Evolutionary conservation across 805 yeast genomes (phyloP).

Genomic region (Metschnikowia proteae): DNA sequence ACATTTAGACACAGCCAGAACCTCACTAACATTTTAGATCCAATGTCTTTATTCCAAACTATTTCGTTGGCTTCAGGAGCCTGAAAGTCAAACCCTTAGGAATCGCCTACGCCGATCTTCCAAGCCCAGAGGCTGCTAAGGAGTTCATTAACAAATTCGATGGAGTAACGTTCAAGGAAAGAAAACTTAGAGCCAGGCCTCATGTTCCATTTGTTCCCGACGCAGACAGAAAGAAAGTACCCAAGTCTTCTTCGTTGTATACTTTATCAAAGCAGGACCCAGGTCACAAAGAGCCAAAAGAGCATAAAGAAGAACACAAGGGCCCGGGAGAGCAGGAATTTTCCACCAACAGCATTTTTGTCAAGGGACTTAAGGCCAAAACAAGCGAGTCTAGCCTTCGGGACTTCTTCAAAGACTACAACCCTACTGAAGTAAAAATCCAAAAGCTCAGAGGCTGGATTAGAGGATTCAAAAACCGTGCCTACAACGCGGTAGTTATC

Average conservation of each 20-base stretch:
- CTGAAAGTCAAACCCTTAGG: constrained; percentile 51
- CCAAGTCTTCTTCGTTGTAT: background rate
- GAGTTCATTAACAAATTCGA: constrained; percentile 25
- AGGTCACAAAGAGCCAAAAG: constrained; percentile 3
- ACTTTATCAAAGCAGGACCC: constrained; percentile 1
- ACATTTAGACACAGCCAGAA: background rate
- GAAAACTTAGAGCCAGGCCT: constrained; percentile 37
- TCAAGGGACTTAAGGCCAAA: constrained; percentile 37
- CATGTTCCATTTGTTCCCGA: constrained; percentile 38
- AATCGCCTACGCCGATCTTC: constrained; percentile 41
- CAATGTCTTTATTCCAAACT: constrained; percentile 51
- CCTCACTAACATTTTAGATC: constrained; percentile 10
- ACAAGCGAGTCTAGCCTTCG: constrained; percentile 44
- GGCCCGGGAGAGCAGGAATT: constrained; percentile 9
- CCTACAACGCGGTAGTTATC: constrained; percentile 51
- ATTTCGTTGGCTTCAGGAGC: constrained; percentile 45
- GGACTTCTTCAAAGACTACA: constrained; percentile 38
- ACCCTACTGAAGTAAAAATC: constrained; percentile 47
- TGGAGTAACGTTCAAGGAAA: constrained; percentile 29
- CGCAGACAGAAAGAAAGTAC: background rate
- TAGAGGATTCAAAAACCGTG: constrained; percentile 29
- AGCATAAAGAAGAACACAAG: constrained; percentile 5
- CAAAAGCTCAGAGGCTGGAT: constrained; percentile 35
- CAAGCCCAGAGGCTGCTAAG: constrained; percentile 26
- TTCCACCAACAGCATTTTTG: constrained; percentile 46